Evolutionary conservation across 164 flowering plant species (phyloP).

Genomic region (Amborella trichopoda): DNA sequence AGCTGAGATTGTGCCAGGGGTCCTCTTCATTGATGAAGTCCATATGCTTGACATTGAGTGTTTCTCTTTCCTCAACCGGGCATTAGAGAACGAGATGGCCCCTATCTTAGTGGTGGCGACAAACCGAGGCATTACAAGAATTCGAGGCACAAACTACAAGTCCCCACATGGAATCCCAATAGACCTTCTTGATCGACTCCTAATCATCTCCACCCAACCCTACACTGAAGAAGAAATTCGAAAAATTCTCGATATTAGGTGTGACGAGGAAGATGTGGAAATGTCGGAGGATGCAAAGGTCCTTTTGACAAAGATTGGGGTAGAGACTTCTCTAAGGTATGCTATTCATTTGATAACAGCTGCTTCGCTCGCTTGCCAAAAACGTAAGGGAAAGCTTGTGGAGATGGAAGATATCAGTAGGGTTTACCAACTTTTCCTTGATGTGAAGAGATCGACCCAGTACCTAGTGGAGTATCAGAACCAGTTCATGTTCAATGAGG

Average conservation of each 20-base stretch:
- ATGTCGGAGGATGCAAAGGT: conserved; percentile 76
- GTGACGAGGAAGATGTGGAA: conserved; percentile 94
- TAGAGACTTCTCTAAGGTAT: conserved; percentile 42
- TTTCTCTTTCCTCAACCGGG: conserved; percentile 90
- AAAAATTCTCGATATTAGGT: conserved; percentile 67
- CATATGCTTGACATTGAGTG: conserved; percentile 98
- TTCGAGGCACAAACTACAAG: conserved; percentile 66
- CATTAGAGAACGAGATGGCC: conserved; percentile 92
- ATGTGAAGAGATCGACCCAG: conserved; percentile 83
- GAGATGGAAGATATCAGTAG: conserved; percentile 71
- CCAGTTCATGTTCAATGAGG: conserved; percentile 67
- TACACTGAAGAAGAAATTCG: conserved; percentile 71
- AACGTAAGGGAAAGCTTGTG: conserved; percentile 75
- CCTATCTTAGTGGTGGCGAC: conserved; percentile 91
- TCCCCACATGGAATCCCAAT: conserved; percentile 97
- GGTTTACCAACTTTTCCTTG: conserved; percentile 69
- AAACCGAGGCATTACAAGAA: conserved; percentile 83
- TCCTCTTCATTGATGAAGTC: conserved; percentile 93
- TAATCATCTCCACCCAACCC: conserved; percentile 82
- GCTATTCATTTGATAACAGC: conserved; percentile 83
- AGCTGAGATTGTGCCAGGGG: conserved; percentile 99
- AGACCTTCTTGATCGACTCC: conserved; percentile 79
- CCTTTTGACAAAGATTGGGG: conserved; percentile 36
- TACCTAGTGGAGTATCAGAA: conserved; percentile 84
- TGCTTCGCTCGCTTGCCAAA: conserved; percentile 77